Conservation (phyloP, 768 basidiomycete genomes). For the Tylopilus plumbeoviolaceoides region DNA sequence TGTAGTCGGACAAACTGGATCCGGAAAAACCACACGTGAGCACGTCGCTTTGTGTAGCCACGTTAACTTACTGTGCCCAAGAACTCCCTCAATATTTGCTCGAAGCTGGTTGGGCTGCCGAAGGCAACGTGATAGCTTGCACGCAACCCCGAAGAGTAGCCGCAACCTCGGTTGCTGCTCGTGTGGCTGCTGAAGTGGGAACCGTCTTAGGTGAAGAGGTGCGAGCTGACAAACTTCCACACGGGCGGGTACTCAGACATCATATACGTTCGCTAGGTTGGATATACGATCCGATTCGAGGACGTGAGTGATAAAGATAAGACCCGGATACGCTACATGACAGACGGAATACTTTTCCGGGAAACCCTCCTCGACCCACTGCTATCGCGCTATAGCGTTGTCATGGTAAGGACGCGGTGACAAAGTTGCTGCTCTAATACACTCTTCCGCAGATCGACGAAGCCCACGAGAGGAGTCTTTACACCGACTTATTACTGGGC, state of each 20-base stretch:
- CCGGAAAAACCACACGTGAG: conserved; percentile 96
- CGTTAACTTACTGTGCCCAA: conserved; percentile 30
- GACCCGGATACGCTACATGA: conserved; percentile 93
- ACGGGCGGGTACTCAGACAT: background rate
- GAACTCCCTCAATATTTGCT: conserved; percentile 94
- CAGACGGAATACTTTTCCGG: conserved; percentile 97
- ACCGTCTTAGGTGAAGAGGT: conserved; percentile 87
- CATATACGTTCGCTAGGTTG: conserved; percentile 58
- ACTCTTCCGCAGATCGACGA: conserved; percentile 74
- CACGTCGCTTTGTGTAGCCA: conserved; percentile 8
- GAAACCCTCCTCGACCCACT: conserved; percentile 91
- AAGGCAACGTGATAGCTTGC: conserved; percentile 84
- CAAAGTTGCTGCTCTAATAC: background rate
- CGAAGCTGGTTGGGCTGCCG: conserved; percentile 88
- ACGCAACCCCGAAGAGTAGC: conserved; percentile 93
- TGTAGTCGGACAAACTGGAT: conserved; percentile 93
- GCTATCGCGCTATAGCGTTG: conserved; percentile 87
- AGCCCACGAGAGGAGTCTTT: conserved; percentile 94
- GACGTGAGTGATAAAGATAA: conserved; percentile 80
- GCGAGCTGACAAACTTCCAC: background rate
- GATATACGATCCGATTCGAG: conserved; percentile 96
- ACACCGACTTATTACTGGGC: conserved; percentile 90
- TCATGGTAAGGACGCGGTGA: conserved; percentile 65
- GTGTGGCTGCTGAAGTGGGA: conserved; percentile 93
- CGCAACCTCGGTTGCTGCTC: conserved; percentile 87